phyloP scores from a whole-genome alignment of 2,329 filamentous ascomycete genomes.

The Fusarium albidum region DNA sequence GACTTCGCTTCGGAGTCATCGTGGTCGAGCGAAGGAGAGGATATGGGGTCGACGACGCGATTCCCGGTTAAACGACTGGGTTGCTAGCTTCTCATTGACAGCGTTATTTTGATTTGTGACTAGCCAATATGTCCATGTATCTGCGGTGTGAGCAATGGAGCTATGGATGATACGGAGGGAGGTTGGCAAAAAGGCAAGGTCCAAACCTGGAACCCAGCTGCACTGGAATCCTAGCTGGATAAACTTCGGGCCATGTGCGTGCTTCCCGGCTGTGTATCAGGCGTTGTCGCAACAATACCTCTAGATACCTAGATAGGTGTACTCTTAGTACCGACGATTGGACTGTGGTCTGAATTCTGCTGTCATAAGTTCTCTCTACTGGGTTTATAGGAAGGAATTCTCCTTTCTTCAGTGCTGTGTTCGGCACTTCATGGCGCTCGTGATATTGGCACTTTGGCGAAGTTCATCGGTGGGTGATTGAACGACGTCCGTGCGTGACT shows the following conservation, averaged over 20 bases:
- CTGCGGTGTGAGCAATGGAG: neutral
- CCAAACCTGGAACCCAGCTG: constrained; percentile 4
- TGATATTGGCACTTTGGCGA: no score
- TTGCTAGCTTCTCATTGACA: constrained; percentile 11
- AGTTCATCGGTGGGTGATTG: neutral
- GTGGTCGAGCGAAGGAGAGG: constrained; percentile 1
- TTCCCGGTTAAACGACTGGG: neutral
- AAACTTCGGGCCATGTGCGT: constrained; percentile 35
- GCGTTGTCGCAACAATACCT: no score
- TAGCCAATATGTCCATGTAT: neutral
- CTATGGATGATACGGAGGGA: constrained; percentile 3
- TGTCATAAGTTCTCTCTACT: no score
- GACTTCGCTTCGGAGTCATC: constrained; percentile 50
- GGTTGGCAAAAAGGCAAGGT: constrained; percentile 10
- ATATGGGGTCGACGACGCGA: neutral
- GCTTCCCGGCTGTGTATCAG: no score
- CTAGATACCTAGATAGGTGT: no score
- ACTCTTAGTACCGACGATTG: no score
- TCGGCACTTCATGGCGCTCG: no score
- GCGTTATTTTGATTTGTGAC: neutral
- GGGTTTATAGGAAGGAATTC: no score
- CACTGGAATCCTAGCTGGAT: constrained; percentile 10
- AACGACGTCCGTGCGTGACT: neutral
- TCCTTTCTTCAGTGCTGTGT: no score
- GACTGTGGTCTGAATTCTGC: no score